A percentile compares a stretch with the other conserved stretches of the same genome.
Conservation (phyloP, 192 early-diverging fungal genomes). For the Dissophora ornata region DNA sequence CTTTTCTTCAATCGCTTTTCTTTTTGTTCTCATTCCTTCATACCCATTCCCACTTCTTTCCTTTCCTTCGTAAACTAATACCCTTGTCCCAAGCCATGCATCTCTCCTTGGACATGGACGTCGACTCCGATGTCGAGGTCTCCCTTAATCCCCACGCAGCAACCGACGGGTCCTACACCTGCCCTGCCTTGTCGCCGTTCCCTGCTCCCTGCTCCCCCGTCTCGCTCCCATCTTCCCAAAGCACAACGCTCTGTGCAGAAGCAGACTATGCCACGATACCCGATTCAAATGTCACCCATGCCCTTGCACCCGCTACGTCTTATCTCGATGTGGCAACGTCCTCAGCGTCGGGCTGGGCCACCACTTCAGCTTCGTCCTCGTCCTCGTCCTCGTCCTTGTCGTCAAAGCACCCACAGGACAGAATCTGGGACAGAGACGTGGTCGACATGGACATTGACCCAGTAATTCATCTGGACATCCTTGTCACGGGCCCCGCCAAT, state of each 20-base stretch:
- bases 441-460: too few relatives aligned
- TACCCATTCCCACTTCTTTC: neutral
- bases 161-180: neutral
- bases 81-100: neutral
- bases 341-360: too few relatives aligned
- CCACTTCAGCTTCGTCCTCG: too few relatives aligned
- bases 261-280: neutral
- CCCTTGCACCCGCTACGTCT: neutral
- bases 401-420: too few relatives aligned
- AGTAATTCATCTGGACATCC: too few relatives aligned
- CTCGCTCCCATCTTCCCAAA: conserved; percentile 4
- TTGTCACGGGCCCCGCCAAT: neutral
- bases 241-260: neutral
- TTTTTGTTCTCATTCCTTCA: neutral
- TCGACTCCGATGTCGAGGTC: neutral
- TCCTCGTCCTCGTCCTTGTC: too few relatives aligned
- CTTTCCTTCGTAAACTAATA: too few relatives aligned
- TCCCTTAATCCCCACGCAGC: neutral
- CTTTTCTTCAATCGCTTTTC: conserved; percentile 3
- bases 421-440: too few relatives aligned
- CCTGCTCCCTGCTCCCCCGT: neutral
- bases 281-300: neutral
- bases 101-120: conserved; percentile 1
- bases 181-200: neutral
- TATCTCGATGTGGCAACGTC: too few relatives aligned